A percentile compares a stretch with the other conserved stretches of the same genome.
These are phyloP conservation scores for Calonectria ilicicola DNA, from an alignment of 2,329 filamentous ascomycete genomes.

Conservation along the genomic window DNA sequence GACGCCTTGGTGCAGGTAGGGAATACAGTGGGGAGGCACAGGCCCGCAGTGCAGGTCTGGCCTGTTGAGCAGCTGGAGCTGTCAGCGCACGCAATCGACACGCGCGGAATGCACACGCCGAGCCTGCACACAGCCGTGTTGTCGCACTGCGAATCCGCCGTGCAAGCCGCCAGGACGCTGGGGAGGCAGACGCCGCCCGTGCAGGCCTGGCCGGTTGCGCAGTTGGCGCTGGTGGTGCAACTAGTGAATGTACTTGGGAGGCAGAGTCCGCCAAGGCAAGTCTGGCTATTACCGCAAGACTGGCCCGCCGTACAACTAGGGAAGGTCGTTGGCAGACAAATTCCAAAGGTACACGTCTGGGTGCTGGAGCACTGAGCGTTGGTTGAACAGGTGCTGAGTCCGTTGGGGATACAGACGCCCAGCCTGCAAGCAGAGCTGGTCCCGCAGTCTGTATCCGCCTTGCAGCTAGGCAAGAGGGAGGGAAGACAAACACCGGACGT, in stretches of 20 bases:
- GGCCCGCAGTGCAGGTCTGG: slow-evolving; percentile 14
- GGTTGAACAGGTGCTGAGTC: neutral
- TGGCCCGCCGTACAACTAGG: neutral
- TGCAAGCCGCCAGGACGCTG: neutral
- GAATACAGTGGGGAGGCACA: slow-evolving; percentile 16
- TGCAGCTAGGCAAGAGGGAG: neutral
- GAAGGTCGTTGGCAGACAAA: slow-evolving; percentile 9
- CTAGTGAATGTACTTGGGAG: neutral
- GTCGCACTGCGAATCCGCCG: slow-evolving; percentile 6
- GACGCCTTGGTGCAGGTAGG: slow-evolving; percentile 8
- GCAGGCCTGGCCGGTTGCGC: slow-evolving; percentile 8
- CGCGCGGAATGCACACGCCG: slow-evolving; percentile 12
- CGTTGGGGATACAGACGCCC: slow-evolving; percentile 12
- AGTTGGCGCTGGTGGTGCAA: slow-evolving; percentile 6
- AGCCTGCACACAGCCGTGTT: slow-evolving; percentile 18
- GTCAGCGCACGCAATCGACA: neutral
- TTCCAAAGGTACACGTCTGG: slow-evolving; percentile 12
- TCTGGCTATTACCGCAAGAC: slow-evolving; percentile 4
- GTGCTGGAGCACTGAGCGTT: neutral
- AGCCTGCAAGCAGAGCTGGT: slow-evolving; percentile 14
- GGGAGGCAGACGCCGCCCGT: slow-evolving; percentile 17
- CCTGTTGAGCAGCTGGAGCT: neutral
- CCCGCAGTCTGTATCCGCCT: slow-evolving; percentile 4
- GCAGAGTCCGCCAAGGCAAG: slow-evolving; percentile 14
- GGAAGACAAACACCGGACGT: slow-evolving; percentile 18